Percentiles rank a stretch among this genome's conserved stretches.
phyloP scores from a whole-genome alignment of 208 protist genomes.

The Herpetomonas tarakana region DNA sequence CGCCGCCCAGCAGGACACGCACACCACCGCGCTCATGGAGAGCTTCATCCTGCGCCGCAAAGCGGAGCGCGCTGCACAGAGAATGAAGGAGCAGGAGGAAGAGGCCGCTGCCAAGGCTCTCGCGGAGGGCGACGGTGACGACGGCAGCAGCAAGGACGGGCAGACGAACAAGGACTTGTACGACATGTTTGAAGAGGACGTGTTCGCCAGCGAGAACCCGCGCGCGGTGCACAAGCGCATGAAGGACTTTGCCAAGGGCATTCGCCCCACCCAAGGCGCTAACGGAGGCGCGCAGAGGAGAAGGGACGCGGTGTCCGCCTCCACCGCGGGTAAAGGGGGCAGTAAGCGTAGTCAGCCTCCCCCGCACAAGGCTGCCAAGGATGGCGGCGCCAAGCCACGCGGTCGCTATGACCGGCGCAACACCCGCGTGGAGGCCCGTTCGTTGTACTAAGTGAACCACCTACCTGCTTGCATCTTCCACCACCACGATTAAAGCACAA shows the following conservation, averaged over 20 bases:
- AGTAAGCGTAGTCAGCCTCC: too few species aligned
- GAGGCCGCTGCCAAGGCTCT: conserved; percentile 9
- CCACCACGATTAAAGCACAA: conserved; percentile 1
- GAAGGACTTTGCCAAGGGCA: conserved; percentile 1
- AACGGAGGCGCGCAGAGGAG: too few species aligned
- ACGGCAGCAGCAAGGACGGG: neutral
- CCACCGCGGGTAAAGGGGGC: neutral
- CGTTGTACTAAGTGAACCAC: conserved; percentile 33
- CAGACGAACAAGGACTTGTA: conserved; percentile 8
- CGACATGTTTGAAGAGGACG: conserved; percentile 10
- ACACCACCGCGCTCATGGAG: conserved; percentile 86
- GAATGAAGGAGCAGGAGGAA: conserved; percentile 25
- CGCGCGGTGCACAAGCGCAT: conserved; percentile 10
- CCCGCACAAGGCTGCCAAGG: too few species aligned
- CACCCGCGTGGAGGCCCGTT: conserved; percentile 43
- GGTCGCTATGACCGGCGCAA: conserved; percentile 12
- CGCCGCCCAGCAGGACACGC: conserved; percentile 54
- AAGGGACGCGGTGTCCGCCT: too few species aligned
- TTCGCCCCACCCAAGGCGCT: neutral
- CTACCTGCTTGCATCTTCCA: too few species aligned
- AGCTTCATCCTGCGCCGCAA: conserved; percentile 78
- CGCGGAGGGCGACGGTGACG: neutral
- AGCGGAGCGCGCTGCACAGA: conserved; percentile 62
- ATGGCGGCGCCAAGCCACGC: neutral
- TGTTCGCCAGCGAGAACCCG: conserved; percentile 4